Conservation (phyloP, 2,329 filamentous ascomycete genomes). For the Diplodia scrobiculata region DNA sequence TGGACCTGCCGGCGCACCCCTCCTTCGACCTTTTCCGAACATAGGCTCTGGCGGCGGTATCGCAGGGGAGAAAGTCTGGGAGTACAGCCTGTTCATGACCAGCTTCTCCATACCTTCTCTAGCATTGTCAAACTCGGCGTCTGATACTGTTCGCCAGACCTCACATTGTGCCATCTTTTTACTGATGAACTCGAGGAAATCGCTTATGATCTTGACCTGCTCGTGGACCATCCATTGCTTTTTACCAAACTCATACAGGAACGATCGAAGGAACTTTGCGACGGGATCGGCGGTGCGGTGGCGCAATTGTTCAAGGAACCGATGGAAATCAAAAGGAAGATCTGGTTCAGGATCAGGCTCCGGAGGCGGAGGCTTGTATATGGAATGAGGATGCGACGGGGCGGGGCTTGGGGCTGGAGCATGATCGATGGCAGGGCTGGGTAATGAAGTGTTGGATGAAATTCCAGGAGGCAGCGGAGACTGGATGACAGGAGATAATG, state of each 20-base stretch:
- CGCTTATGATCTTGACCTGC: conserved; percentile 97
- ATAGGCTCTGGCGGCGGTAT: conserved; percentile 79
- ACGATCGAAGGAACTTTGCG: conserved; percentile 91
- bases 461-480: conserved; percentile 33
- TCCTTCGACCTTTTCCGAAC: conserved; percentile 45
- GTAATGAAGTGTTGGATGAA: conserved; percentile 33
- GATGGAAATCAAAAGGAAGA: conserved; percentile 93
- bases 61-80: conserved; percentile 92
- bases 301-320: conserved; percentile 91
- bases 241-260: conserved; percentile 91
- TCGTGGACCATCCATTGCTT: conserved; percentile 99
- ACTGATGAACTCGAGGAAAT: conserved; percentile 93
- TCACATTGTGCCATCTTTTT: conserved; percentile 99
- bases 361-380: conserved; percentile 61
- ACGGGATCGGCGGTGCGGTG: conserved; percentile 98
- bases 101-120: conserved; percentile 99
- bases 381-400: conserved; percentile 38
- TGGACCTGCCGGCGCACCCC: conserved; percentile 65
- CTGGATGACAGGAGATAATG: conserved; percentile 2
- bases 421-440: conserved; percentile 33
- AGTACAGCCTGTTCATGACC: conserved; percentile 96
- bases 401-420: conserved; percentile 24
- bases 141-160: conserved; percentile 92
- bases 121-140: conserved; percentile 97
- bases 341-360: conserved; percentile 68